Evolutionary conservation across 75 land plant species (phyloP), one percentile per base, ranked within the genome.

Genomic region (Pinus albicaulis): DNA sequence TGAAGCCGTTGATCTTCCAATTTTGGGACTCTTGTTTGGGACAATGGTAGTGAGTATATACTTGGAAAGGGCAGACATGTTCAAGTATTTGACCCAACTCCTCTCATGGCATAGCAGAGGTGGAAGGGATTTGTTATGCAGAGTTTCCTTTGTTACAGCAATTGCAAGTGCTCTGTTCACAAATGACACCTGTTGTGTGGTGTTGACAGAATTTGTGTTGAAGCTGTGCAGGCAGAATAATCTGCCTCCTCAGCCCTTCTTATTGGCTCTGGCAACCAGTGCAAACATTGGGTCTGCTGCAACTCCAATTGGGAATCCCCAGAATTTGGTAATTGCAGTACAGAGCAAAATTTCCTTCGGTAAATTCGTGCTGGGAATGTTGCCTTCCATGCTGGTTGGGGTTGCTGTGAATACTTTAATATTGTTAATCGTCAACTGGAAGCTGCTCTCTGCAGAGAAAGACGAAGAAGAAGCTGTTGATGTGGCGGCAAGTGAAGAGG

Each of bases 1-100:
- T 65, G 82, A 58, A 1, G 83, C 91, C 5, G 72, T 93, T 38
- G 93, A 93, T 77, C 86, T 93, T 26, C 88, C 91, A 13, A 91
- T 93, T 56, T 83, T 93, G 16, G 91, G 91, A 41, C 89, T 93
- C 31, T 89, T 93, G 31, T 93, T 93, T 48, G 93, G 89, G 10
- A 93, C 95, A 19, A 93, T 93, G 95, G 91, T 93, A 16, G 84
- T 91, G 17, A 89, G 91, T 55, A 86, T 85, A 2, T 90, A 83
- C 57, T 82, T 90, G 56, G 92, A 90, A 63, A 79, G 80, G 16
- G 92, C 90, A 6, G 87, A 87, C 61, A 80, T 85, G 87, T 90
- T 87, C 79, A 80, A 78, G 55, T 85, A 90, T 55, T 60, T 90
- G 73, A 85, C 85, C 11, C 76, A 78, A 5, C 24, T 84, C 69